Percentiles rank a stretch among this genome's conserved stretches.
These are phyloP conservation scores for Wallacemonas sp. DNA, from an alignment of 208 protist species.

Conservation along the genomic window DNA sequence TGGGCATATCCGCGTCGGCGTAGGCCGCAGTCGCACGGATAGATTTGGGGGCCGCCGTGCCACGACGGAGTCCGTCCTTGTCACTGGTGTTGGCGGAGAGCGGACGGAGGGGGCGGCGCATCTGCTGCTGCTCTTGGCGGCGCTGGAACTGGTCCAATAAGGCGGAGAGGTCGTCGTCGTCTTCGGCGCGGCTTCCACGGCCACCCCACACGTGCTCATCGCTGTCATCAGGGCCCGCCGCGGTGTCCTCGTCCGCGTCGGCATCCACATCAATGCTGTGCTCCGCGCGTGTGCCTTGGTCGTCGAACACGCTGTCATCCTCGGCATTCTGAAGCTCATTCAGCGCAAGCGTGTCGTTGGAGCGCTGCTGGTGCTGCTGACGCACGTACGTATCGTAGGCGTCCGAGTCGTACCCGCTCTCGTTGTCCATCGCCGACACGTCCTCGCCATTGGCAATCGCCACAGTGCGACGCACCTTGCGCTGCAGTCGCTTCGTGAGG, in stretches of 20 bases:
- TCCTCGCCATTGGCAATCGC: constrained; percentile 51
- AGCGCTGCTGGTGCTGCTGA: constrained; percentile 4
- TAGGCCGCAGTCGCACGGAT: background rate
- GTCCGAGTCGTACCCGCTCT: constrained; percentile 21
- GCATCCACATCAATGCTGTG: constrained; percentile 4
- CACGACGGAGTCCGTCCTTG: background rate
- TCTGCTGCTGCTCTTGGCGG: constrained; percentile 14
- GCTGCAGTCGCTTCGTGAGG: constrained; percentile 63
- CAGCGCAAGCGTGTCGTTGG: constrained; percentile 30
- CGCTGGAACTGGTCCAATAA: constrained; percentile 6
- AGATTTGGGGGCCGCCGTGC: constrained; percentile 7
- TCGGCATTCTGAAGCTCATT: constrained; percentile 58
- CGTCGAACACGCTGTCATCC: constrained; percentile 77
- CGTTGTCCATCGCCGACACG: constrained; percentile 16
- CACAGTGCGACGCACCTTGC: constrained; percentile 44
- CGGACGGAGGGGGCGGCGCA: background rate
- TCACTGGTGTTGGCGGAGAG: background rate
- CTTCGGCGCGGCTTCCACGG: constrained; percentile 10
- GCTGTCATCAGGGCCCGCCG: background rate
- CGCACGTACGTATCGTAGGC: constrained; percentile 9
- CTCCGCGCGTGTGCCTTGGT: constrained; percentile 13
- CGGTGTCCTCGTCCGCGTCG: constrained; percentile 10
- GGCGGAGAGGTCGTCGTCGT: constrained; percentile 6
- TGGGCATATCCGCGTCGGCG: background rate
- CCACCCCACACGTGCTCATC: background rate